phyloP scores from a whole-genome alignment of 225 moss, liverwort and hornwort species.

The Polytrichum formosum region DNA sequence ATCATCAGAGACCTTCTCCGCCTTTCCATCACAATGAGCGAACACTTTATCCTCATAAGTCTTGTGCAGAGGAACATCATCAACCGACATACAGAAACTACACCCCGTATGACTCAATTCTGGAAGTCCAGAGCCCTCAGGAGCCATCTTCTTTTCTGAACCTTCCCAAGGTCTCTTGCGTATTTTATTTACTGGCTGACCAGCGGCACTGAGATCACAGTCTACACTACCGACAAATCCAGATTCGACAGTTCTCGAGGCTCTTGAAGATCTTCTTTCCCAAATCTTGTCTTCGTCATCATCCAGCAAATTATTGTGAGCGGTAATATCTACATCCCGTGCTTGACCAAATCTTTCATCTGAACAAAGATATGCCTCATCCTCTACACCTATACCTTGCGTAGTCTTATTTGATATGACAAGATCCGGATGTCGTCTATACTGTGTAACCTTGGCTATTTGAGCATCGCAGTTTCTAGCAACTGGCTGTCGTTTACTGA shows the following conservation, averaged over 20 bases:
- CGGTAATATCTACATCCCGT: neutral
- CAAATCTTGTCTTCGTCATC: neutral
- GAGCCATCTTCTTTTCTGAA: neutral
- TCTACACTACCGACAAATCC: neutral
- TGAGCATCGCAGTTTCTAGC: neutral
- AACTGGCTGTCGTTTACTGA: neutral
- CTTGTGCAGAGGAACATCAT: neutral
- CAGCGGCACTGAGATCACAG: neutral
- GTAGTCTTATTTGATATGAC: neutral
- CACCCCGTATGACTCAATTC: neutral
- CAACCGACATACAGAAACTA: neutral
- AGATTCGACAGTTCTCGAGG: neutral
- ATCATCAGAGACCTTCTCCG: no score
- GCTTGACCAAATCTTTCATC: conserved; percentile 1
- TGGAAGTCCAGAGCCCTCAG: neutral
- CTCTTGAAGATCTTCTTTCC: neutral
- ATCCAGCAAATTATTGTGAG: conserved; percentile 1
- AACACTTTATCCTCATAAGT: neutral
- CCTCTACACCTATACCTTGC: neutral
- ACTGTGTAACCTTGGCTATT: neutral
- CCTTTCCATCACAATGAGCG: no score
- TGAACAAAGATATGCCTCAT: neutral
- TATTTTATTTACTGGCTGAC: neutral
- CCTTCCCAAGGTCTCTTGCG: neutral
- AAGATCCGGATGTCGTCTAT: neutral